phyloP scores from a whole-genome alignment of 441 rosid species.

The Eutrema salsugineum region DNA sequence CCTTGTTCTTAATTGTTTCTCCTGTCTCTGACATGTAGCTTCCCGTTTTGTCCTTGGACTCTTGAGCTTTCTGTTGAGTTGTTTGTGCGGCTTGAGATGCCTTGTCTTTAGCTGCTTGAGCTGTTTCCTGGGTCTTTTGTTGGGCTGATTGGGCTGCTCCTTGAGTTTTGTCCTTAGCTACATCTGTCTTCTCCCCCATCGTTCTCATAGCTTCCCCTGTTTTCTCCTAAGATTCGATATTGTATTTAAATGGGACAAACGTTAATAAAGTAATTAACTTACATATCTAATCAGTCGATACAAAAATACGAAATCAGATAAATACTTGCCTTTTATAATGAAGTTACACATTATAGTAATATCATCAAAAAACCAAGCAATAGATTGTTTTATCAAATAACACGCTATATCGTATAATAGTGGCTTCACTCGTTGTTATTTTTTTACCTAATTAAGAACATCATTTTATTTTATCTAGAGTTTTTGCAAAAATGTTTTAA shows the following conservation, averaged over 20 bases:
- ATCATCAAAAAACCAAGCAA: too few species aligned
- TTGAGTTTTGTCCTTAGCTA: constrained; percentile 40
- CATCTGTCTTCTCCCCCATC: constrained; percentile 37
- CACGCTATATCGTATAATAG: background rate
- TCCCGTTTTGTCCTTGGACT: constrained; percentile 21
- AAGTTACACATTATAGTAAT: too few species aligned
- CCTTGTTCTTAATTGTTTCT: constrained; percentile 18
- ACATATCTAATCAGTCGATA: too few species aligned
- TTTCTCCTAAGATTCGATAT: constrained; percentile 17
- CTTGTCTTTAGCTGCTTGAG: constrained; percentile 35
- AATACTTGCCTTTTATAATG: too few species aligned
- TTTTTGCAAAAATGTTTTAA: too few species aligned
- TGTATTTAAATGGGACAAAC: too few species aligned
- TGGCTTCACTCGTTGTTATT: background rate
- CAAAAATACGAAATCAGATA: too few species aligned
- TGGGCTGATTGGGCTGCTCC: constrained; percentile 30
- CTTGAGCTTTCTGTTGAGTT: constrained; percentile 28
- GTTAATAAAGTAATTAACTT: too few species aligned
- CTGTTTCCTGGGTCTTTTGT: constrained; percentile 32
- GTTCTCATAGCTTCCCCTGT: constrained; percentile 25
- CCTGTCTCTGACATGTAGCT: constrained; percentile 25
- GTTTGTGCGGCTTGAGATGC: constrained; percentile 25
- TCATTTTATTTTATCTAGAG: too few species aligned
- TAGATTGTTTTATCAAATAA: background rate
- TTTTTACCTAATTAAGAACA: background rate